Evolutionary conservation across 148 eudicot genomes (phyloP), one percentile per base, ranked within the genome.

Genomic region (Polygonum maritimum): DNA sequence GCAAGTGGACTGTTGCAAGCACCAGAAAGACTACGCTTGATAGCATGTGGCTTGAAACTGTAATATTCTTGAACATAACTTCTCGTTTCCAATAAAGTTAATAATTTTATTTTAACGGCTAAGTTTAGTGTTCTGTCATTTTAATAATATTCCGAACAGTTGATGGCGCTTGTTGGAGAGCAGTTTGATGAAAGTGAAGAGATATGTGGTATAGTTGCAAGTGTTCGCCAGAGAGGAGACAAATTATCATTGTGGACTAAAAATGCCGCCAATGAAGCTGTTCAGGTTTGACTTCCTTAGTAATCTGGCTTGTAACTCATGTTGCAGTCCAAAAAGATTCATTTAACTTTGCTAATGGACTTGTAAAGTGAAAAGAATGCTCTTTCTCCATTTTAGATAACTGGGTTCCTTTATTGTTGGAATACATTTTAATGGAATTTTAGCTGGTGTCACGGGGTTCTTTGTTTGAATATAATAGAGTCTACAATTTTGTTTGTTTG

Each of bases 161-260:
- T 92, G 84, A 92, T 95, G 97, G 96, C 97, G 82, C 80, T 95
- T 38, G 85, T 95, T 21, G 99, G 99, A 54, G 99, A 95, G 85
- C 96, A 90, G 75, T 90, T 95, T 84, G 94, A 92, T 67, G 97
- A 92, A 75, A 84, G 89, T 81, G 94, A 95, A 44, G 99, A 95
- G 80, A 88, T 95, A 55, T 95, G 99, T 78, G 99, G 99, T 55
- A 94, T 95, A 70, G 99, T 95, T 78, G 99, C 92, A 47, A 92
- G 94, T 78, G 98, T 91, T 73, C 97, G 99, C 57, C 85, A 77
- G 74, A 89, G 88, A 75, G 89, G 86, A 36, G 99, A 92, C 82
- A 95, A 89, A 74, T 84, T 95, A 74, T 83, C 99, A 31, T 52
- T 95, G 79, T 95, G 99, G 99, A 92, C 99, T 55, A 95, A 80